Evolutionary conservation across 2,329 filamentous ascomycete genomes (phyloP).

Genomic region (Phialophora macrospora): DNA sequence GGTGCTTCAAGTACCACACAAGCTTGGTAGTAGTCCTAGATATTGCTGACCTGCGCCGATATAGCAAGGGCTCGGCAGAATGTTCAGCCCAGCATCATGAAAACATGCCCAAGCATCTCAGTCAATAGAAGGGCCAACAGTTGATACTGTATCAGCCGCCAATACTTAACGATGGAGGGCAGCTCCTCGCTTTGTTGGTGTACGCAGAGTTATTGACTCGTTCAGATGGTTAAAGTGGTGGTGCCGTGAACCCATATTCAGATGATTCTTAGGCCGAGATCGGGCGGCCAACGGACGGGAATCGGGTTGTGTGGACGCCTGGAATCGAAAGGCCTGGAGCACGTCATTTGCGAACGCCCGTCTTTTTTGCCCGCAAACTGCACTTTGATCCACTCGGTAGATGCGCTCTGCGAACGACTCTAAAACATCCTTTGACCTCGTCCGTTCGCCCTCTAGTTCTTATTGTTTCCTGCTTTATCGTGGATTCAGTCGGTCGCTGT

Average conservation of each 20-base stretch:
- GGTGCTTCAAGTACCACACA: not conserved
- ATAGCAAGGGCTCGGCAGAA: not conserved
- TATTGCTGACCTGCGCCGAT: too few species aligned
- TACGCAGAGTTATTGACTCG: not conserved
- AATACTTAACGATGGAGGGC: not conserved
- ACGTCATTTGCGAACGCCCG: constrained; percentile 22
- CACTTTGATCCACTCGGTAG: constrained; percentile 21
- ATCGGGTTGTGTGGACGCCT: constrained; percentile 5
- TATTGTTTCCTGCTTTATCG: not conserved
- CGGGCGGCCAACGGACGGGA: constrained; percentile 6
- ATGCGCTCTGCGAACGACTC: constrained; percentile 12
- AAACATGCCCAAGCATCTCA: not conserved
- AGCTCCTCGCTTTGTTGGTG: not conserved
- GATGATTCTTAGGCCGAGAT: not conserved
- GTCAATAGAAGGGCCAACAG: not conserved
- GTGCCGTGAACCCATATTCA: not conserved
- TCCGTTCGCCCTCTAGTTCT: constrained; percentile 4
- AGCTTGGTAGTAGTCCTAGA: not conserved
- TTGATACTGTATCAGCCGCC: not conserved
- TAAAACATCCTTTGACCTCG: not conserved
- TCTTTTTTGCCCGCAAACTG: constrained; percentile 17
- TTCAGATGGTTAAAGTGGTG: not conserved
- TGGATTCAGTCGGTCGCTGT: constrained; percentile 1
- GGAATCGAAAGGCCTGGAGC: constrained; percentile 10
- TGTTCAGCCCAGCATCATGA: not conserved